Percentiles rank a stretch among this genome's conserved stretches.
Evolutionary conservation across 2,329 filamentous ascomycete genomes (phyloP).

Genomic region (Decorospora gaudefroyi): DNA sequence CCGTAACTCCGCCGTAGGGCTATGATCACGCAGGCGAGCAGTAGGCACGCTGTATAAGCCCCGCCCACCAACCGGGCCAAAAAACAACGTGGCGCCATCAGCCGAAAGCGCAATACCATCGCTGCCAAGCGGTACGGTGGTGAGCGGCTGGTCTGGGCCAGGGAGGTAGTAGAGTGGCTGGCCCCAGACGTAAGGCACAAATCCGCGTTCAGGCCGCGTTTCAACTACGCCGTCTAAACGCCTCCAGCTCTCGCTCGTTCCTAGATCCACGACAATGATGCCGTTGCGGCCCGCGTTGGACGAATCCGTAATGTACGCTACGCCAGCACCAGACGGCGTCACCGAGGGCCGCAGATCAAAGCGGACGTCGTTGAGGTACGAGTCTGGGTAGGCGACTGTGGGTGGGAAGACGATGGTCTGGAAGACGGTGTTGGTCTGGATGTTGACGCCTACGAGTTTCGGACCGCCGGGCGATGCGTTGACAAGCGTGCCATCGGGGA

Average conservation of each 20-base stretch:
- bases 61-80: conserved; percentile 51
- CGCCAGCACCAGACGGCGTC: conserved; percentile 51
- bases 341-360: conserved; percentile 56
- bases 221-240: conserved; percentile 52
- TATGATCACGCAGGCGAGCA: conserved; percentile 48
- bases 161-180: conserved; percentile 52
- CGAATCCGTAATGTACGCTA: conserved; percentile 61
- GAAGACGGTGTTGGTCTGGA: conserved; percentile 53
- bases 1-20: conserved; percentile 49
- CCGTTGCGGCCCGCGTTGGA: conserved; percentile 55
- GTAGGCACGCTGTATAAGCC: conserved; percentile 55
- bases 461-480: conserved; percentile 54
- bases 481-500: conserved; percentile 52
- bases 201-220: conserved; percentile 52
- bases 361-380: conserved; percentile 60
- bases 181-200: conserved; percentile 57
- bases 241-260: conserved; percentile 55
- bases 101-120: conserved; percentile 59
- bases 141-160: conserved; percentile 42
- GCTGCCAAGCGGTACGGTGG: conserved; percentile 52
- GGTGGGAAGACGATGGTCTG: conserved; percentile 58
- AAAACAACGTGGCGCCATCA: conserved; percentile 56
- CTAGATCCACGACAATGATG: conserved; percentile 57
- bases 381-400: conserved; percentile 54
- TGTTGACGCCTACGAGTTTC: conserved; percentile 56